Evolutionary conservation across 192 early-diverging fungal species (phyloP).

Genomic region (Entomortierella lignicola): DNA sequence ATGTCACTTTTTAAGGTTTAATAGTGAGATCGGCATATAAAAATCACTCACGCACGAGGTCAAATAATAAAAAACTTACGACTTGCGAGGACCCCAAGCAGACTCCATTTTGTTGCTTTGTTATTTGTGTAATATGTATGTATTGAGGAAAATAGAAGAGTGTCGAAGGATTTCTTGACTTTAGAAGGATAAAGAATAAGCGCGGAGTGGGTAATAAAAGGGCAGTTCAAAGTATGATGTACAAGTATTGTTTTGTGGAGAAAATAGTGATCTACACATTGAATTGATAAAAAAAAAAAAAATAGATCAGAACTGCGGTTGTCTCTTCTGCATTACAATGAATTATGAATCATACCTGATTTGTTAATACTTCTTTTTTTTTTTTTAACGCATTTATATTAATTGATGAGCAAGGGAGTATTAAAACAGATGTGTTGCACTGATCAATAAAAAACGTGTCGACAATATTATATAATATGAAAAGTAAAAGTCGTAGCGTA

Average conservation of each 20-base stretch:
- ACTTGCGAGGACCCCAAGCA: constrained; percentile 49
- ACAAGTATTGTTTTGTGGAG: too few species aligned
- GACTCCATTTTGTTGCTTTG: constrained; percentile 20
- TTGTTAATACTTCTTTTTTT: background rate
- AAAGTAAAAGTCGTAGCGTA: too few species aligned
- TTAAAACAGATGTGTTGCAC: background rate
- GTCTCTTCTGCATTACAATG: too few species aligned
- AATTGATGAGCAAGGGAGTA: background rate
- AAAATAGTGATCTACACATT: too few species aligned
- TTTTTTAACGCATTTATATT: background rate
- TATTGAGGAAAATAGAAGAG: background rate
- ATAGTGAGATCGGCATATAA: background rate
- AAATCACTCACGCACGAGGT: background rate
- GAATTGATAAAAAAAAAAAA: too few species aligned
- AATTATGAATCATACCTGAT: too few species aligned
- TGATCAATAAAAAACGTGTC: background rate
- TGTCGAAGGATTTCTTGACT: background rate
- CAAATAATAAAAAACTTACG: constrained; percentile 10
- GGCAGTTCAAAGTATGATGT: too few species aligned
- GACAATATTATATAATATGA: too few species aligned
- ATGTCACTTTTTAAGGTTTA: constrained; percentile 18
- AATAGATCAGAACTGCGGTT: too few species aligned
- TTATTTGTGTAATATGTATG: background rate
- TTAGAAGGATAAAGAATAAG: too few species aligned
- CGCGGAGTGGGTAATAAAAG: too few species aligned